Evolutionary conservation across 139 green algal genomes (phyloP), one percentile per base, ranked within the genome.

Genomic region (Chlamydomonas sp.): DNA sequence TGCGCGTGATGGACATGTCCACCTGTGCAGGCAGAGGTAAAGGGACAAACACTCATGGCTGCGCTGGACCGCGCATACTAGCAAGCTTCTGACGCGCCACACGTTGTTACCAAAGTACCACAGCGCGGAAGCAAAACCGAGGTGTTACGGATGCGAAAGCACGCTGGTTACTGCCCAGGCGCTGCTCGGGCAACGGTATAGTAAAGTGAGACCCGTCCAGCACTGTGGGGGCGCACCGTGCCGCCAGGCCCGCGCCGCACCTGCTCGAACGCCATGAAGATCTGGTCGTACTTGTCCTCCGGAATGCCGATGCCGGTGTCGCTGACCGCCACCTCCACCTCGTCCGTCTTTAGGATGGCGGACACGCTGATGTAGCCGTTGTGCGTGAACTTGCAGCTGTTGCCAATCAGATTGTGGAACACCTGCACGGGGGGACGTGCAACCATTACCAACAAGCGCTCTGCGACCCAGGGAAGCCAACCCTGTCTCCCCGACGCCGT

Each of bases 1-100:
- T 93, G 88, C 94, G 90, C 10, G 92, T 95, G 2, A 91, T 92
- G 49, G 74, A 91, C 91, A 95, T 95, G 91, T 97, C 95, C 76
- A 93, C 95, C 93, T 97, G 94, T 7, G 14, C 67, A 0, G 64
- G 64, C 64, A 12, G 8, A 69, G 9, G 64, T 9, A 9, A 69
- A 69, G 8, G 64, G 64, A 12, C 9, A 49, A 49, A 49, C 31
- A 49, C 31, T 49, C 31, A 49, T 49, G 31, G 31, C 31, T 49
- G 31, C 31, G 31, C 31, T 49, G 31, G 31, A 49, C 31, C 31
- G 31, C 31, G 31, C 31, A 49, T 49, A 0, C 31, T 49, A 0
- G 31, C 31, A 49, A 49, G 31, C 31, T 49, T 49, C 31, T 49
- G 31, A 49, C 31, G 31, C 31, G 31, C 31, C 31, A 49, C 31